A percentile compares a stretch with the other conserved stretches of the same genome.
phyloP scores from a whole-genome alignment of 768 basidiomycete species.

The Rhodotorula babjevae region DNA sequence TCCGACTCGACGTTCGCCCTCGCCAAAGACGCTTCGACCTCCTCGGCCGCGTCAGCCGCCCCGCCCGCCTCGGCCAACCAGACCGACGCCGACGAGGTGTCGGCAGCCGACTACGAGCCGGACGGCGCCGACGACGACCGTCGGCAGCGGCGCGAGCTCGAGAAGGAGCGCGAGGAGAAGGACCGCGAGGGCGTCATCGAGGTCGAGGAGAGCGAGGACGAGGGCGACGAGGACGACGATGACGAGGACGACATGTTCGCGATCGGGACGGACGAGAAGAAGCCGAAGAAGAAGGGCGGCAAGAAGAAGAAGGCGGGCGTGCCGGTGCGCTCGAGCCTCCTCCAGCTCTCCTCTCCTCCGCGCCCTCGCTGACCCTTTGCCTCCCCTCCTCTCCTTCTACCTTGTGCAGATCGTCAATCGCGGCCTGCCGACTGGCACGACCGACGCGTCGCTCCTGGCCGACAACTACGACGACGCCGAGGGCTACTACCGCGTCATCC shows the following conservation, averaged over 20 bases:
- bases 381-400: neutral
- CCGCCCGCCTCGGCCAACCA: conserved; percentile 33
- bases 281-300: conserved; percentile 49
- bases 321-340: conserved; percentile 12
- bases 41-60: neutral
- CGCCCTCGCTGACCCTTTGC: conserved; percentile 47
- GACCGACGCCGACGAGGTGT: conserved; percentile 63
- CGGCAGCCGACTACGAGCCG: conserved; percentile 89
- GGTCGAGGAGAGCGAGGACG: conserved; percentile 3
- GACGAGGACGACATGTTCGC: conserved; percentile 97
- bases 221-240: conserved; percentile 64
- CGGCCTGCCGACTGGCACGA: conserved; percentile 44
- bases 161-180: conserved; percentile 39
- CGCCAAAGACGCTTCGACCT: conserved; percentile 7
- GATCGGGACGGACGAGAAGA: conserved; percentile 53
- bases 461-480: conserved; percentile 91
- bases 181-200: conserved; percentile 50
- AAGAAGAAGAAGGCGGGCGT: conserved; percentile 17
- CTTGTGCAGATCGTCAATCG: conserved; percentile 59
- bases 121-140: conserved; percentile 71
- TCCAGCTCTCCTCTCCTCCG: conserved; percentile 39
- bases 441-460: conserved; percentile 48
- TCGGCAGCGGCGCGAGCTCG: conserved; percentile 45
- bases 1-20: conserved; percentile 4
- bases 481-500: conserved; percentile 89